Evolutionary conservation across 1,284 basidiomycete genomes (phyloP), one percentile per base, ranked within the genome.

Genomic region (Nidula niveotomentosa): DNA sequence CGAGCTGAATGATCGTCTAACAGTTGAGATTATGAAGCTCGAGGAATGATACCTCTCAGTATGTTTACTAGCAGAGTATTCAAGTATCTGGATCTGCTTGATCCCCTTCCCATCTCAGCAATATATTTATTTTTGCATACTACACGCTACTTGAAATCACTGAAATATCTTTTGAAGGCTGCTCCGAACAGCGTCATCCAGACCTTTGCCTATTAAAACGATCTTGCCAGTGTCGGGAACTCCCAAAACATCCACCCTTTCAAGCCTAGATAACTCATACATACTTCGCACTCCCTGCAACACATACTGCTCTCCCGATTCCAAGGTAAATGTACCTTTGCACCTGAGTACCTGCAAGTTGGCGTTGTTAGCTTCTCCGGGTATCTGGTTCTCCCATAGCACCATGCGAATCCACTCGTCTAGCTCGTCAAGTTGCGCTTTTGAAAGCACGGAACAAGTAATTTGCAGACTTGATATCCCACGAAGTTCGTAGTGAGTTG

Each of bases 211-310:
- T 53, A 97, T 96, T 55, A 97, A 79, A 1, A 96, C 91, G 33
- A 97, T 64, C 72, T 95, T 95, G 13, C 93, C 91, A 39, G 69
- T 70, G 47, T 81, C 80, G 0, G 83, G 79, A 37, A 83, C 62
- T 0, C 79, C 84, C 37, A 83, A 58, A 46, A 53, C 51, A 13
- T 62, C 63, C 17, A 58, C 67, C 10, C 56, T 63, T 23, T 63
- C 67, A 9, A 86, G 71, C 54, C 78, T 72, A 2, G 75, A 73
- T 15, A 95, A 79, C 60, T 97, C 94, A 65, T 94, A 96, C 69
- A 96, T 78, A 62, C 78, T 91, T 58, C 90, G 77, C 9, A 97
- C 94, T 2, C 94, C 94, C 65, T 97, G 94, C 36, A 96, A 70
- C 52, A 96, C 83, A 61, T 84, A 84, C 54, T 81, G 79, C 54